Evolutionary conservation across 148 eudicot species (phyloP), one percentile per base, ranked within the genome.

Genomic region (Chenopodium suecicum): DNA sequence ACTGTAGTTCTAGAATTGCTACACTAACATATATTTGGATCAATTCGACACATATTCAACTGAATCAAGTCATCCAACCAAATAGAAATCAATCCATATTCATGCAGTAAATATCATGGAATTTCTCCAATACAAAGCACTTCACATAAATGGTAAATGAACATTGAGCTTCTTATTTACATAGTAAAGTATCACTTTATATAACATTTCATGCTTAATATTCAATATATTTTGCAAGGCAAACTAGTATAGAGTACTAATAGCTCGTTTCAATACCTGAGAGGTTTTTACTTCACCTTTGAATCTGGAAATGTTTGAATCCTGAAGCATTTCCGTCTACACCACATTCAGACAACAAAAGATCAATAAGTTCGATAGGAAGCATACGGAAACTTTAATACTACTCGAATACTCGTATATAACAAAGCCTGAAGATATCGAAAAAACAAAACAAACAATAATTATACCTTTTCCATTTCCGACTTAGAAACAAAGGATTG

Each of bases 251-350:
- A 13, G 2, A 32, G 16, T 29, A 7, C 44, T 74, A 44, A 32
- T 48, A 68, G 31, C 22, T 22, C 1, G 22, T 48, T 64, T 46
- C 63, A 3, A 2, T 88, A 93, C 97, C 97, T 93, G 97, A 1
- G 97, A 93, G 83, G 86, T 89, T 84, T 90, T 84, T 7, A 91
- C 92, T 87, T 88, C 90, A 58, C 93, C 83, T 82, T 91, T 90
- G 74, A 93, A 93, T 83, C 85, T 89, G 44, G 90, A 66, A 37
- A 91, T 82, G 74, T 80, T 88, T 2, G 91, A 83, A 54, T 93
- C 93, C 83, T 93, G 97, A 80, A 74, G 46, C 87, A 90, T 84
- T 75, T 85, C 85, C 48, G 68, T 83, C 94, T 93, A 79, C 44
- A 41, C 50, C 74, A 79, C 23, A 78, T 70, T 31, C 70, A 25